These are phyloP conservation scores for Moringa oleifera DNA, from an alignment of 345 rosid species.

Conservation along the genomic window DNA sequence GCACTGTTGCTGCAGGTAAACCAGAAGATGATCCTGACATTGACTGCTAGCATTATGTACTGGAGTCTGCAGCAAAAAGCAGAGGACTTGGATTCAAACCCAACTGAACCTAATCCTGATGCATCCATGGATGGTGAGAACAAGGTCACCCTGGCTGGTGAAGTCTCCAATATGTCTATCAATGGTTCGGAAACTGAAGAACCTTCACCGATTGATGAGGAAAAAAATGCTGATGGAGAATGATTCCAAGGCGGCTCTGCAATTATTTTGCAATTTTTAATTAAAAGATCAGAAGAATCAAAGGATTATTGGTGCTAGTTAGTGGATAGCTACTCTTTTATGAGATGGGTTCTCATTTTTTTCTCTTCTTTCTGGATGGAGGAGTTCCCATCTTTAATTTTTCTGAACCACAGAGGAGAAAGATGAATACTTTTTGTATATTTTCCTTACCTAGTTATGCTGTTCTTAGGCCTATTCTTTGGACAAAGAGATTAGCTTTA, in stretches of 20 bases:
- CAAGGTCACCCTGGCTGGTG: constrained; percentile 23
- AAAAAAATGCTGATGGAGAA: background rate
- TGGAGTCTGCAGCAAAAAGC: constrained; percentile 77
- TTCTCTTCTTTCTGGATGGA: no score
- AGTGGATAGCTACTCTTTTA: background rate
- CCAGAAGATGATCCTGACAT: constrained; percentile 92
- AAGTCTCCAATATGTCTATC: constrained; percentile 26
- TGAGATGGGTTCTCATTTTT: background rate
- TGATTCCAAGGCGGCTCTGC: background rate
- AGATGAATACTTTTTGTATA: background rate
- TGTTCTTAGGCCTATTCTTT: background rate
- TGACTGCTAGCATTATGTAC: constrained; percentile 91
- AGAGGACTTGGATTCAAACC: constrained; percentile 29
- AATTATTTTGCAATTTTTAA: background rate
- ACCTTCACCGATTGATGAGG: no score
- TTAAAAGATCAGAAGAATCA: background rate
- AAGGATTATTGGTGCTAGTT: background rate
- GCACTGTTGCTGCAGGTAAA: constrained; percentile 50
- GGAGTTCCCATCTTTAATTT: no score
- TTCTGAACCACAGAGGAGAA: background rate
- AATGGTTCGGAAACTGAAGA: background rate
- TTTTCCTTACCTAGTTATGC: background rate
- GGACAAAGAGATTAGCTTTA: background rate
- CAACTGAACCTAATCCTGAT: constrained; percentile 23
- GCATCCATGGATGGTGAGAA: constrained; percentile 20